Evolutionary conservation across 305 asterid species (phyloP), one percentile per base, ranked within the genome.

Genomic region (Ilex paraguariensis): DNA sequence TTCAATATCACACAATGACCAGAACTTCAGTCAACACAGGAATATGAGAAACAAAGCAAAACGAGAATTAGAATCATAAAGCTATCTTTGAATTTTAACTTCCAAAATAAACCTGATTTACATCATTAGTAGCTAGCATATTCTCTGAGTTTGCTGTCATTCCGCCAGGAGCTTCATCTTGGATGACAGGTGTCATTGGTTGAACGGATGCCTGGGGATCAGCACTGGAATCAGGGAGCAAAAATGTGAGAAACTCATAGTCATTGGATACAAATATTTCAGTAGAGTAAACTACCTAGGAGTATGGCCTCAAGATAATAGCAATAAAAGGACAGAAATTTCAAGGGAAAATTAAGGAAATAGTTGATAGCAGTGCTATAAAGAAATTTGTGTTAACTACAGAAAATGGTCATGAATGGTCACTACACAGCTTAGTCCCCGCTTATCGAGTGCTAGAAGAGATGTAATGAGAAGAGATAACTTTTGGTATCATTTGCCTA

Each of bases 171-270:
- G 66, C 72, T 63, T 74, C 86, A 56, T 83, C 88, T 68, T 66
- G 86, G 77, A 78, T 82, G 71, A 70, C 57, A 57, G 84, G 73
- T 53, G 84, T 68, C 75, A 70, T 76, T 61, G 86, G 75, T 60
- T 80, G 75, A 60, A 68, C 71, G 63, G 92, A 80, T 68, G 86
- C 56, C 82, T 71, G 95, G 53, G 91, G 82, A 75, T 83, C 91
- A 53, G 67, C 82, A 72, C 96, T 88, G 77, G 68, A 75, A 82
- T 63, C 64, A 77, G 66, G 64, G 62, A 69, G 65, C 68, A 2
- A 21, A 55, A 55, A 42, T 57, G 42, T 36, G 42, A 36, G 42
- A 36, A 36, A 36, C 9, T 36, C 42, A 3, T 36, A 4, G 42
- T 21, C 28, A 21, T 21, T 21, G 28, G 28, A 21, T 36, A 36